Conservation (phyloP, 1,284 basidiomycete species). For the Microbotryum lychnidis-dioicae region DNA sequence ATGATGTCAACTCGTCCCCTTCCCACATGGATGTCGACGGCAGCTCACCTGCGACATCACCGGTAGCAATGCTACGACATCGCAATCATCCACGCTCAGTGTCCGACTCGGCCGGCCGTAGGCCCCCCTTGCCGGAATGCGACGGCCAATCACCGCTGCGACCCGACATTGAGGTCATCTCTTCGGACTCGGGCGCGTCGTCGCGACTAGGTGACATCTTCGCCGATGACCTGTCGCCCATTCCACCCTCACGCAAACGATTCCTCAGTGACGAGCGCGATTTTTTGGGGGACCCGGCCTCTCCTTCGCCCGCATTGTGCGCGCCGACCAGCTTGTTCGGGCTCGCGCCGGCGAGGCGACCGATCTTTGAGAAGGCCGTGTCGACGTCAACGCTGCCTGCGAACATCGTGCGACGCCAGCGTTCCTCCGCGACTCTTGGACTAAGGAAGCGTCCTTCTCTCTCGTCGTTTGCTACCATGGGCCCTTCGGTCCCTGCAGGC, state of each 20-base stretch:
- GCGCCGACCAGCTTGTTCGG: constrained; percentile 9
- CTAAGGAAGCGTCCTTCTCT: constrained; percentile 5
- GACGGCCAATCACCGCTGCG: neutral
- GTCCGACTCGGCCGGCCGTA: constrained; percentile 15
- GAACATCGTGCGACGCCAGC: constrained; percentile 4
- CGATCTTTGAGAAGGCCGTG: constrained; percentile 15
- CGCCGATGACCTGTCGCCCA: constrained; percentile 15
- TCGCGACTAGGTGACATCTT: constrained; percentile 20
- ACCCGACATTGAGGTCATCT: neutral
- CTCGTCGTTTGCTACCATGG: neutral
- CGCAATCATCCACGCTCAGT: constrained; percentile 14
- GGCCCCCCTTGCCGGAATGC: neutral
- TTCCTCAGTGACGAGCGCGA: constrained; percentile 23
- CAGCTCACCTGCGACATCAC: constrained; percentile 13
- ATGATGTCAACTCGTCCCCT: constrained; percentile 15
- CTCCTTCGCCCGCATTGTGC: constrained; percentile 5
- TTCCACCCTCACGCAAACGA: constrained; percentile 26
- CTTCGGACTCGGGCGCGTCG: constrained; percentile 13
- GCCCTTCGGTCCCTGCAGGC: neutral
- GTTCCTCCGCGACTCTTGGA: constrained; percentile 8
- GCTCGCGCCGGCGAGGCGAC: no score
- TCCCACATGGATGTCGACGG: constrained; percentile 30
- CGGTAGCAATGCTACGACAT: neutral
- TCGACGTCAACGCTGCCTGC: constrained; percentile 6
- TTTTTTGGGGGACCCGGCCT: constrained; percentile 21